Percentiles rank a stretch among this genome's conserved stretches.
Evolutionary conservation across 768 basidiomycete species (phyloP).

Genomic region (Rhodosporidiobolus odoratus): DNA sequence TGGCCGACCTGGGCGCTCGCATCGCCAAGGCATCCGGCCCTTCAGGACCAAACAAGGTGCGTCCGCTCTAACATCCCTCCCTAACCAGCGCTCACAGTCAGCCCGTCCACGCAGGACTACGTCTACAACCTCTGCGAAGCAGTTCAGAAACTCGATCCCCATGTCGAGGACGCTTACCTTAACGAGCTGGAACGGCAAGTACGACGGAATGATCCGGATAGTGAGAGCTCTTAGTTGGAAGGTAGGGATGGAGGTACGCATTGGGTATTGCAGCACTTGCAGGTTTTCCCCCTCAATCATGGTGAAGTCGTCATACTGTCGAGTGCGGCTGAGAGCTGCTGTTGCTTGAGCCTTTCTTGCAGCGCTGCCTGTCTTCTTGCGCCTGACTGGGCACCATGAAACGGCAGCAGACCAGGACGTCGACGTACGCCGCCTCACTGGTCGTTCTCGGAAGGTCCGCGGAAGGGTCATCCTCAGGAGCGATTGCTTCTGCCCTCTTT

Average conservation of each 20-base stretch:
- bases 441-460: not conserved
- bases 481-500: not conserved
- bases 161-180: constrained; percentile 69
- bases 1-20: constrained; percentile 60
- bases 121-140: constrained; percentile 69
- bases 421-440: too few species aligned
- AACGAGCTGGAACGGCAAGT: constrained; percentile 64
- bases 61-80: constrained; percentile 1
- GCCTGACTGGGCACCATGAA: too few species aligned
- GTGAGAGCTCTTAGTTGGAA: too few species aligned
- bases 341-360: too few species aligned
- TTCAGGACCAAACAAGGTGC: constrained; percentile 82
- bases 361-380: not conserved
- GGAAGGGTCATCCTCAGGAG: not conserved
- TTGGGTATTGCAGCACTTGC: too few species aligned
- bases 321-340: too few species aligned
- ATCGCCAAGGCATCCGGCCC: constrained; percentile 77
- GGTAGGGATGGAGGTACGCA: too few species aligned
- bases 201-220: constrained; percentile 2
- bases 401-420: too few species aligned
- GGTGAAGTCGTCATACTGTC: too few species aligned
- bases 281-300: too few species aligned
- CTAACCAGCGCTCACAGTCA: too few species aligned
- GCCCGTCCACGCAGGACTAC: constrained; percentile 61
- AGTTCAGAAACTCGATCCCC: constrained; percentile 66